These are phyloP conservation scores for Tagetes patula DNA, from an alignment of 129 eudicot species.

Conservation along the genomic window DNA sequence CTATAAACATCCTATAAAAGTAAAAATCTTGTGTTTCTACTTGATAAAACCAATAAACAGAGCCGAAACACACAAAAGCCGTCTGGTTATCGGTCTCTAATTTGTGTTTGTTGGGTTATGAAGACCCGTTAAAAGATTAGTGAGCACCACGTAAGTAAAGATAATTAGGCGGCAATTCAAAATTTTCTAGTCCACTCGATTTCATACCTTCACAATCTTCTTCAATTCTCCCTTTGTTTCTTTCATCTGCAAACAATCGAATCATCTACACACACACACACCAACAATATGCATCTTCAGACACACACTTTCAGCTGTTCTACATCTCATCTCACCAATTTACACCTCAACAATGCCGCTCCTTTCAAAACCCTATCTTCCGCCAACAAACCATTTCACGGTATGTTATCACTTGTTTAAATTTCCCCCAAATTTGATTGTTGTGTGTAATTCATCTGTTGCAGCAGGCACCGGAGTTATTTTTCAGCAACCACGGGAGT, in stretches of 20 bases:
- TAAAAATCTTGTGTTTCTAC: too few species aligned
- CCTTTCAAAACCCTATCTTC: conserved; percentile 33
- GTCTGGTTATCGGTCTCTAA: too few species aligned
- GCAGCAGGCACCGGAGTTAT: conserved; percentile 17
- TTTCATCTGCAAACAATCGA: conserved; percentile 11
- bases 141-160: neutral
- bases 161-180: conserved; percentile 43
- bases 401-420: conserved; percentile 12
- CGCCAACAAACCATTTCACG: conserved; percentile 19
- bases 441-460: conserved; percentile 1
- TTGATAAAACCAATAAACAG: too few species aligned
- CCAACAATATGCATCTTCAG: conserved; percentile 32
- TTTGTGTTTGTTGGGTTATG: too few species aligned
- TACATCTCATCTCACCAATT: conserved; percentile 27
- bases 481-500: conserved; percentile 7
- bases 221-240: neutral
- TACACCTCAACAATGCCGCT: conserved; percentile 17
- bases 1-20: too few species aligned
- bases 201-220: conserved; percentile 7
- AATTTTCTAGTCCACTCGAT: conserved; percentile 53
- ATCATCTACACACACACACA: neutral
- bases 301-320: conserved; percentile 31
- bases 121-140: too few species aligned
- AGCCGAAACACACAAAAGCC: too few species aligned
- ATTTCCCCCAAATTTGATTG: neutral